phyloP scores from a whole-genome alignment of 768 basidiomycete genomes.

The Tylopilus rubrobrunneus region DNA sequence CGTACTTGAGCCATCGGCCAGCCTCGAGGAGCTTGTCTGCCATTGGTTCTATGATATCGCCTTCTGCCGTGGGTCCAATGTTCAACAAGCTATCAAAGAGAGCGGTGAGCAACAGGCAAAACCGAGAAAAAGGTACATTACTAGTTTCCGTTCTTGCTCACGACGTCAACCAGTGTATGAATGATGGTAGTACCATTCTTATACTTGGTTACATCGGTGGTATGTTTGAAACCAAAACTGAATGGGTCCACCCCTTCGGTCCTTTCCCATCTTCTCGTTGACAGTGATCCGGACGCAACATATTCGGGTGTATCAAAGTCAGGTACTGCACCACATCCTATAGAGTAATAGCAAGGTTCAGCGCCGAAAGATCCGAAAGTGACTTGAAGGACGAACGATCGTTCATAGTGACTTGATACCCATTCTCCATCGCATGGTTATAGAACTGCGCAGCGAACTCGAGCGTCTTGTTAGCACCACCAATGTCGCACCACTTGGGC shows the following conservation, averaged over 20 bases:
- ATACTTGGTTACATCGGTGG: constrained; percentile 40
- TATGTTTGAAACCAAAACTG: constrained; percentile 46
- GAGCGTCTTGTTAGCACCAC: constrained; percentile 43
- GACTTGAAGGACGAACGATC: constrained; percentile 29
- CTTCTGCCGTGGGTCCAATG: constrained; percentile 53
- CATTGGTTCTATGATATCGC: constrained; percentile 49
- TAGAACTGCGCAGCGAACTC: constrained; percentile 46
- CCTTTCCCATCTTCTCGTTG: constrained; percentile 52
- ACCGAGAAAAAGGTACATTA: constrained; percentile 13
- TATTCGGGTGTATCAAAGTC: constrained; percentile 60
- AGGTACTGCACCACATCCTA: constrained; percentile 47
- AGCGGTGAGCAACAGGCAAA: background rate
- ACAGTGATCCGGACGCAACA: constrained; percentile 42
- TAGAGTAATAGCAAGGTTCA: background rate
- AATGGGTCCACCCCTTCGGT: constrained; percentile 56
- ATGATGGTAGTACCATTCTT: constrained; percentile 49
- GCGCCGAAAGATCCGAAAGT: background rate
- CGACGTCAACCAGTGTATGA: constrained; percentile 52
- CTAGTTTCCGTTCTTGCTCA: constrained; percentile 63
- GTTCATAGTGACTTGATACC: constrained; percentile 47
- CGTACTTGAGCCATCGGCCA: constrained; percentile 48
- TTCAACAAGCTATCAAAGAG: constrained; percentile 40
- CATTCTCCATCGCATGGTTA: constrained; percentile 37
- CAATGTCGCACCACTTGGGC: constrained; percentile 55
- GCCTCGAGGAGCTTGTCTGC: constrained; percentile 44